Evolutionary conservation across 257 asterid genomes (phyloP).

Genomic region (Fraxinus pennsylvanica): DNA sequence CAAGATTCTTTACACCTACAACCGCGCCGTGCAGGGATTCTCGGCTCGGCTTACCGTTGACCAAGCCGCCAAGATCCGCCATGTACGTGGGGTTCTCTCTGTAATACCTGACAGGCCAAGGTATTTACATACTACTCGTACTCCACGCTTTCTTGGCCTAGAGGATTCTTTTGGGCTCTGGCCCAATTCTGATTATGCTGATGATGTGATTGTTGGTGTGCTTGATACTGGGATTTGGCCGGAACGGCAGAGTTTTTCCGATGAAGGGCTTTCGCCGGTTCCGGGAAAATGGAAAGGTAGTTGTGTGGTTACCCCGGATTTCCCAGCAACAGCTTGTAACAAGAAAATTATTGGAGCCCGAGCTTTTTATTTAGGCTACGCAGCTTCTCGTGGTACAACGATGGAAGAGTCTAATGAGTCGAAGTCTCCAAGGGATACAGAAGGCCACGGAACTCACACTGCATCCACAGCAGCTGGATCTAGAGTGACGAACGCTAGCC

Average conservation of each 20-base stretch:
- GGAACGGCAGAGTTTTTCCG: slow-evolving; percentile 77
- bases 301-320: slow-evolving; percentile 58
- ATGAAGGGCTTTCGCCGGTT: slow-evolving; percentile 58
- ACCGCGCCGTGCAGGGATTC: slow-evolving; percentile 66
- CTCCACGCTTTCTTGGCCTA: slow-evolving; percentile 70
- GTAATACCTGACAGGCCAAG: slow-evolving; percentile 68
- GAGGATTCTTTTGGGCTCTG: slow-evolving; percentile 68
- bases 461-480: slow-evolving; percentile 96
- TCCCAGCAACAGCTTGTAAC: slow-evolving; percentile 61
- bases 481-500: slow-evolving; percentile 67
- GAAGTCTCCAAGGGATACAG: slow-evolving; percentile 80
- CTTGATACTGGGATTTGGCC: slow-evolving; percentile 98
- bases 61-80: slow-evolving; percentile 58
- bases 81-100: slow-evolving; percentile 58
- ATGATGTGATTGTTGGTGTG: slow-evolving; percentile 79
- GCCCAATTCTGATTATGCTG: slow-evolving; percentile 84
- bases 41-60: slow-evolving; percentile 61
- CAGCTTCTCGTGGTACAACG: slow-evolving; percentile 37
- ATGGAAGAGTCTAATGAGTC: slow-evolving; percentile 48
- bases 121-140: slow-evolving; percentile 73
- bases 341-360: slow-evolving; percentile 74
- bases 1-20: slow-evolving; percentile 67
- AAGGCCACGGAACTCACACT: slow-evolving; percentile 95
- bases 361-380: slow-evolving; percentile 64
- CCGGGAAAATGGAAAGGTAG: slow-evolving; percentile 79